Percentiles rank a stretch among this genome's conserved stretches.
Evolutionary conservation across 768 basidiomycete genomes (phyloP).

Genomic region (Trametes maxima): DNA sequence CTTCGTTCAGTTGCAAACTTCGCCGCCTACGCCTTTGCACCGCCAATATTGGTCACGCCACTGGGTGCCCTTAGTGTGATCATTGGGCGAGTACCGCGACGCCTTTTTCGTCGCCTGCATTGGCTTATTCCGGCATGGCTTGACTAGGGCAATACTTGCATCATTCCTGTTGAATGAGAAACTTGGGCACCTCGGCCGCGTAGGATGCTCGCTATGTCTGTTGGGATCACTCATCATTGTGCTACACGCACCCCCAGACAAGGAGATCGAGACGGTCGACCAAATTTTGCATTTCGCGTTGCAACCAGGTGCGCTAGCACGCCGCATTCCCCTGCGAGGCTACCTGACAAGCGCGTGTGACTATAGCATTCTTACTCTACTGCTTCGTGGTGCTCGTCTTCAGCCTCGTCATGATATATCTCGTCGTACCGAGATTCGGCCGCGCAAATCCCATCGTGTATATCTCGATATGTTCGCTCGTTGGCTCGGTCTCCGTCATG

Average conservation of each 20-base stretch:
- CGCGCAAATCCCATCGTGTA: constrained; percentile 89
- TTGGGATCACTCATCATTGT: constrained; percentile 94
- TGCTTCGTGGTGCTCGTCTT: constrained; percentile 84
- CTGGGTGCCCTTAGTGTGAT: constrained; percentile 96
- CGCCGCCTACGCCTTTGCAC: constrained; percentile 96
- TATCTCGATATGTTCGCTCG: constrained; percentile 94
- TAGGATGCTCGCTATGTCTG: constrained; percentile 82
- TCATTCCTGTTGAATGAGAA: constrained; percentile 92
- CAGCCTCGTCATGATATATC: constrained; percentile 84
- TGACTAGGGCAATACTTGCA: constrained; percentile 82
- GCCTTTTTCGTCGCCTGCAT: not conserved
- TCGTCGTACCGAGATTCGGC: constrained; percentile 82
- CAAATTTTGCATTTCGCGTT: constrained; percentile 91
- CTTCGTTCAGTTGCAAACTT: constrained; percentile 72
- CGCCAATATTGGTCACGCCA: constrained; percentile 97
- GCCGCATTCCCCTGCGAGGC: not conserved
- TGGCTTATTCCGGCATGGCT: not conserved
- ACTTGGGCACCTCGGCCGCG: constrained; percentile 87
- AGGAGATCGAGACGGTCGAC: constrained; percentile 88
- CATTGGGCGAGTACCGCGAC: constrained; percentile 71
- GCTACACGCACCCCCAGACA: constrained; percentile 95
- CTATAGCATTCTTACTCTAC: constrained; percentile 85
- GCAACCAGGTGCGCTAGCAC: constrained; percentile 69
- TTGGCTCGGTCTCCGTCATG: constrained; percentile 98
- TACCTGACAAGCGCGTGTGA: not conserved